Evolutionary conservation across 768 basidiomycete species (phyloP).

Genomic region (Tricholoma sp.): DNA sequence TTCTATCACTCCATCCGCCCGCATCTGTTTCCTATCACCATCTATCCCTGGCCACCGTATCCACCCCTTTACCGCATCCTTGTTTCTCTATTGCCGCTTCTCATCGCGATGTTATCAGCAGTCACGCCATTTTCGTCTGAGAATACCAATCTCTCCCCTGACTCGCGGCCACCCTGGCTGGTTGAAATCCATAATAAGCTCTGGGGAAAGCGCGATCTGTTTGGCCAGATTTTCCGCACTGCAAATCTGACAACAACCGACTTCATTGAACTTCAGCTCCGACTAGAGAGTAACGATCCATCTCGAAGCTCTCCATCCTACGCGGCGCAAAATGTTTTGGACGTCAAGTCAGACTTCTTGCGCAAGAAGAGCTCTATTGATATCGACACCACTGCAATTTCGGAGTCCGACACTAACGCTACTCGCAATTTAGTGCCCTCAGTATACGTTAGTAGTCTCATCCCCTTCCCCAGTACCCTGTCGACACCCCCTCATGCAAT

Average conservation of each 20-base stretch:
- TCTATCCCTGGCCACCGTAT: too few species aligned
- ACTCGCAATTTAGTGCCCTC: not conserved
- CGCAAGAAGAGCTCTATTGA: not conserved
- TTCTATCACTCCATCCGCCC: too few species aligned
- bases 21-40: too few species aligned
- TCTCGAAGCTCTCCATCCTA: not conserved
- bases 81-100: not conserved
- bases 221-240: too few species aligned
- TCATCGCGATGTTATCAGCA: not conserved
- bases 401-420: not conserved
- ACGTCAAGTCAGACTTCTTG: not conserved
- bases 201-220: not conserved
- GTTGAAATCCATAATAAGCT: not conserved
- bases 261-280: conserved; percentile 7
- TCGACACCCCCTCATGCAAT: too few species aligned
- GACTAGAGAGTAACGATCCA: not conserved
- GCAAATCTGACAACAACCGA: not conserved
- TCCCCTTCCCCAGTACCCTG: too few species aligned
- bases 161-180: not conserved
- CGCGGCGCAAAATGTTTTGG: not conserved
- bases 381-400: not conserved
- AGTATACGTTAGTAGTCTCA: not conserved
- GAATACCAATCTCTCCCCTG: not conserved
- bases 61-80: not conserved
- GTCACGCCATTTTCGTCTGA: not conserved